Evolutionary conservation across 306 rosid genomes (phyloP).

Genomic region (Cicer chorassanicum): DNA sequence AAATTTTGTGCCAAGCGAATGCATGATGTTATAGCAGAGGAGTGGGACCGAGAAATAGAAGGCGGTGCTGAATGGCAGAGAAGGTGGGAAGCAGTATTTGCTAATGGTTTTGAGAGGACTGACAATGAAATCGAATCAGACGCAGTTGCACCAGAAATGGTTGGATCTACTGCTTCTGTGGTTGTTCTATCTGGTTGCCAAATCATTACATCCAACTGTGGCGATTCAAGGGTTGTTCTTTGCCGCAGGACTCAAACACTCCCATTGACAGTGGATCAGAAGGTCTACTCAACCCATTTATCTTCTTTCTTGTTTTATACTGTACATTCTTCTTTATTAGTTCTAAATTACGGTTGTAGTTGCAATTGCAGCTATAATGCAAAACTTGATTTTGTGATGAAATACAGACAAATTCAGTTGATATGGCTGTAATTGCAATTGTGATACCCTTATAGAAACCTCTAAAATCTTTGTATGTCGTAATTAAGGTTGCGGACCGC

Average conservation of each 20-base stretch:
- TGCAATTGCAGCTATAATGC: background rate
- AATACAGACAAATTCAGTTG: background rate
- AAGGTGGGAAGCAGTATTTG: conserved; percentile 78
- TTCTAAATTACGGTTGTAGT: background rate
- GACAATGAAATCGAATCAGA: conserved; percentile 62
- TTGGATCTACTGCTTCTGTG: conserved; percentile 88
- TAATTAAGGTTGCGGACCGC: background rate
- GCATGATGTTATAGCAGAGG: conserved; percentile 83
- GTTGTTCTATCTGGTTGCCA: conserved; percentile 83
- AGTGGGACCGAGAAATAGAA: conserved; percentile 62
- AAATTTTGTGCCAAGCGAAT: conserved; percentile 80
- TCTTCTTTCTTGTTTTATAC: conserved; percentile 29
- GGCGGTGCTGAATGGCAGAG: conserved; percentile 66
- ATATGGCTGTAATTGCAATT: no score
- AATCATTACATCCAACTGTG: conserved; percentile 87
- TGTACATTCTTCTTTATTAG: conserved; percentile 2
- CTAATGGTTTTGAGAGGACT: conserved; percentile 71
- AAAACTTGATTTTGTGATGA: background rate
- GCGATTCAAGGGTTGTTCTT: conserved; percentile 86
- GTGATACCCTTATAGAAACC: background rate
- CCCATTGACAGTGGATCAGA: conserved; percentile 88
- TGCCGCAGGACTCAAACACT: conserved; percentile 75
- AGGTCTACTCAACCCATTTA: conserved; percentile 55
- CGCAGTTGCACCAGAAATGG: conserved; percentile 81
- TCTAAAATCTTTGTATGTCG: background rate